A percentile compares a stretch with the other conserved stretches of the same genome.
These are phyloP conservation scores for Fusarium duplospermum DNA, from an alignment of 2,329 filamentous ascomycete species.

Conservation along the genomic window DNA sequence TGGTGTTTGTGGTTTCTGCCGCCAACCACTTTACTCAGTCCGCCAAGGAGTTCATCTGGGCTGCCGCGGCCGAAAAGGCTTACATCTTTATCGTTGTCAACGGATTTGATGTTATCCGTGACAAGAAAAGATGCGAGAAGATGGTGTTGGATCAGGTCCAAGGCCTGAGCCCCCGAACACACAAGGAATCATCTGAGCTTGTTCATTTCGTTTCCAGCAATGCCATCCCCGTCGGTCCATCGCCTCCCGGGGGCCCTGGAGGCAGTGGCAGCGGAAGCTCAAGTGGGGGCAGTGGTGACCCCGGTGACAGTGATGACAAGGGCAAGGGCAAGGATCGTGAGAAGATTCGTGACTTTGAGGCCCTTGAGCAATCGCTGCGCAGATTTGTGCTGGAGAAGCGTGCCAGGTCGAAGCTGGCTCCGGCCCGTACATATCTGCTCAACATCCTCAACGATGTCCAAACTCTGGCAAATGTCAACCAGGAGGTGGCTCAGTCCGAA, in stretches of 20 bases:
- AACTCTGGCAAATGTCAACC: conserved; percentile 85
- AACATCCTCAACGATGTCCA: conserved; percentile 92
- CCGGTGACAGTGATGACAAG: conserved; percentile 69
- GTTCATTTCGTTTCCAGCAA: conserved; percentile 99
- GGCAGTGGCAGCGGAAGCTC: conserved; percentile 65
- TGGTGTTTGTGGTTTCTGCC: conserved; percentile 97
- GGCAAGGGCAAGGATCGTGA: conserved; percentile 90
- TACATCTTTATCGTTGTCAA: conserved; percentile 99
- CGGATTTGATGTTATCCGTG: conserved; percentile 92
- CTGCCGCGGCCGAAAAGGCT: conserved; percentile 94
- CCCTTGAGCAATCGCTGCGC: conserved; percentile 86
- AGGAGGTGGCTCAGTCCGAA: conserved; percentile 86
- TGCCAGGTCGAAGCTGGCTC: conserved; percentile 92
- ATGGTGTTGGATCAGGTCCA: conserved; percentile 92
- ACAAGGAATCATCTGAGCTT: conserved; percentile 90
- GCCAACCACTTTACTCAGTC: conserved; percentile 98
- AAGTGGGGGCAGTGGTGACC: conserved; percentile 67
- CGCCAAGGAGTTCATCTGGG: conserved; percentile 97
- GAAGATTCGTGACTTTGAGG: conserved; percentile 89
- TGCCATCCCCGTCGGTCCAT: conserved; percentile 80
- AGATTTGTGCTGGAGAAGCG: conserved; percentile 97
- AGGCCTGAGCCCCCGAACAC: conserved; percentile 88
- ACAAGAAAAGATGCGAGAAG: conserved; percentile 90
- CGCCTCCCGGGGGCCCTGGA: conserved; percentile 66
- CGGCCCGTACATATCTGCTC: conserved; percentile 92